Evolutionary conservation across 495 filamentous ascomycete genomes (phyloP), one percentile per base, ranked within the genome.

Genomic region (Tricharina praecox): DNA sequence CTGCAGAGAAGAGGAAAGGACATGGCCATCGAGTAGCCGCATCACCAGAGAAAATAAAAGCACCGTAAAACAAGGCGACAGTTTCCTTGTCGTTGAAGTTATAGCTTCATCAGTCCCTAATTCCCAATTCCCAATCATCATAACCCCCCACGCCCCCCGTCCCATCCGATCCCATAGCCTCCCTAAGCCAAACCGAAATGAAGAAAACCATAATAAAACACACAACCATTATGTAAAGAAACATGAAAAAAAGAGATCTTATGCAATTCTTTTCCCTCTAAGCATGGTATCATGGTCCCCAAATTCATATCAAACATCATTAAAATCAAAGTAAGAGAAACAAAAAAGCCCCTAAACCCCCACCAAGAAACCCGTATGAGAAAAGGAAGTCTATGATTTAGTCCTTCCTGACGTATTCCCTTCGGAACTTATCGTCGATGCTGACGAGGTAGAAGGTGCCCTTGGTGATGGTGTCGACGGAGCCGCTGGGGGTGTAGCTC

Each of bases 401-500:
- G 64, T 76, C 79, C 76, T 95, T 90, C 68, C 93, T 65, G 50
- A 72, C 70, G 68, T 97, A 96, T 52, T 70, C 72, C 54, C 90
- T 75, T 65, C 85, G 77, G 82, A 88, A 97, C 85, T 94, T 93
- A 57, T 85, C 85, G 55, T 97, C 88, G 28, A 97, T 70, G 54
- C 77, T 75, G 53, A 78, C 79, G 44, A 96, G 73, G 68, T 94
- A 97, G 70, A 96, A 97, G 11, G 81, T 80, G 37, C 80, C 82
- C 47, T 74, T 68, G 53, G 68, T 62, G n/a, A 97, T 73, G 52
- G 77, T 85, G 30, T 85, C 81, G n/a, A 72, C 56, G 37, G 76
- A 77, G 49, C 90, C 90, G 41, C 68, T 52, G 30, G 90, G 90
- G 54, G 69, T 77, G 68, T 81, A 97, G 68, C 78, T 66, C 71